Conservation (phyloP, 2,329 filamentous ascomycete species). For the Plenodomus tracheiphilus region DNA sequence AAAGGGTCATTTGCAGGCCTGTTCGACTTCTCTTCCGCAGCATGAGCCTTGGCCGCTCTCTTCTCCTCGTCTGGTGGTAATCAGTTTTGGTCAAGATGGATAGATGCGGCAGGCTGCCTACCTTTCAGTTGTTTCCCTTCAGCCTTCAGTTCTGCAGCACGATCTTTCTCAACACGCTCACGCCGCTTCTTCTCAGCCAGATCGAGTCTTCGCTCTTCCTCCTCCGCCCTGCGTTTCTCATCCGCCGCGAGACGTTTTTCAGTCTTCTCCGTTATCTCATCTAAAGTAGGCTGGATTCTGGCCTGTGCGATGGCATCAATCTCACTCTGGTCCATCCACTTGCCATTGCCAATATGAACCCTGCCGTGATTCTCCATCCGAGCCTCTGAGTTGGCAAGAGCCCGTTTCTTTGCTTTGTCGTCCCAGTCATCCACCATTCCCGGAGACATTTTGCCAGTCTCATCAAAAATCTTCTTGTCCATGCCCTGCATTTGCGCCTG, state of each 20-base stretch:
- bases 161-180: conserved; percentile 59
- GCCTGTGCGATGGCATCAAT: conserved; percentile 78
- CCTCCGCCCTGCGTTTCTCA: conserved; percentile 67
- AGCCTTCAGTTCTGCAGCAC: conserved; percentile 50
- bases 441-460: conserved; percentile 74
- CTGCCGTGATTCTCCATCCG: conserved; percentile 61
- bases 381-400: conserved; percentile 65
- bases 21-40: conserved; percentile 55
- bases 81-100: conserved; percentile 13
- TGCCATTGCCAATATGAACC: conserved; percentile 77
- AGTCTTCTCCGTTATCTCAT: conserved; percentile 81
- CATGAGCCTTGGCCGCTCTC: conserved; percentile 50
- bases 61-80: conserved; percentile 58
- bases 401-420: conserved; percentile 70
- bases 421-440: conserved; percentile 78
- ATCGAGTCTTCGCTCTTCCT: conserved; percentile 65
- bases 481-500: conserved; percentile 75
- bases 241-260: conserved; percentile 70
- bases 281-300: conserved; percentile 78
- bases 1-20: conserved; percentile 58
- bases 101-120: conserved; percentile 43
- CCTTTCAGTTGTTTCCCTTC: conserved; percentile 58
- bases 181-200: conserved; percentile 67
- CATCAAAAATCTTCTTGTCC: conserved; percentile 76
- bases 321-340: conserved; percentile 75